Percentiles rank a stretch among this genome's conserved stretches.
Conservation (phyloP, 1,139 yeast species). For the Diutina catenulata region DNA sequence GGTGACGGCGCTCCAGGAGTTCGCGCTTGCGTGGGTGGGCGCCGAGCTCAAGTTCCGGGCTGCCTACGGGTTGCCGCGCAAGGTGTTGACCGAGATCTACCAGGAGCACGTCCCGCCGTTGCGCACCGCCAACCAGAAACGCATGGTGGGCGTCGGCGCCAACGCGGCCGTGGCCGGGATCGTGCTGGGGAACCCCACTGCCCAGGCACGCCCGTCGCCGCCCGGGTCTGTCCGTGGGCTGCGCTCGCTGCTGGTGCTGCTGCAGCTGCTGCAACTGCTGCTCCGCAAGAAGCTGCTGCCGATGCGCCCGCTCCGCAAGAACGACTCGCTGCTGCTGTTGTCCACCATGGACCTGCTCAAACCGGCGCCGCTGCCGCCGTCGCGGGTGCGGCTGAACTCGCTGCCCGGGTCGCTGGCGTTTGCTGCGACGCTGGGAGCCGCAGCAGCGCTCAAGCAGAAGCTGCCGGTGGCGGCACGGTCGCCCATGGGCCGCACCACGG, state of each 20-base stretch:
- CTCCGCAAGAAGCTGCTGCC: not conserved
- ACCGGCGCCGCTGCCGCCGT: not conserved
- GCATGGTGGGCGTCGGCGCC: not conserved
- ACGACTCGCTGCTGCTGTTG: slow-evolving; percentile 1
- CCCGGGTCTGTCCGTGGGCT: not conserved
- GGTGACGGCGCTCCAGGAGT: slow-evolving; percentile 19
- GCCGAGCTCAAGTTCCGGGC: slow-evolving; percentile 28
- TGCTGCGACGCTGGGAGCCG: slow-evolving; percentile 5
- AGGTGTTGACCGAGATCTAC: not conserved
- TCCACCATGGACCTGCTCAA: not conserved
- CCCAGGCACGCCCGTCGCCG: not conserved
- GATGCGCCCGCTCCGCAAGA: not conserved
- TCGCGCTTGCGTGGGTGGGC: slow-evolving; percentile 23
- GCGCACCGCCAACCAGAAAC: no score
- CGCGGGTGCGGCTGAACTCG: not conserved
- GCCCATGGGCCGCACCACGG: not conserved
- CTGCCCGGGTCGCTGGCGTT: slow-evolving; percentile 3
- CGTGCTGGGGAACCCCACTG: no score
- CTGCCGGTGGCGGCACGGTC: not conserved
- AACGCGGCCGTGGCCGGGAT: not conserved
- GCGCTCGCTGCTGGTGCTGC: slow-evolving; percentile 4
- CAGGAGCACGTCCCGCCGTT: no score
- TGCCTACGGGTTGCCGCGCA: slow-evolving; percentile 18
- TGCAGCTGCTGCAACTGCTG: not conserved
- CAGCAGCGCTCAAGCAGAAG: slow-evolving; percentile 1